Base-by-base conservation (phyloP, 305 asterid species). In the Coffea humblotiana region DNA sequence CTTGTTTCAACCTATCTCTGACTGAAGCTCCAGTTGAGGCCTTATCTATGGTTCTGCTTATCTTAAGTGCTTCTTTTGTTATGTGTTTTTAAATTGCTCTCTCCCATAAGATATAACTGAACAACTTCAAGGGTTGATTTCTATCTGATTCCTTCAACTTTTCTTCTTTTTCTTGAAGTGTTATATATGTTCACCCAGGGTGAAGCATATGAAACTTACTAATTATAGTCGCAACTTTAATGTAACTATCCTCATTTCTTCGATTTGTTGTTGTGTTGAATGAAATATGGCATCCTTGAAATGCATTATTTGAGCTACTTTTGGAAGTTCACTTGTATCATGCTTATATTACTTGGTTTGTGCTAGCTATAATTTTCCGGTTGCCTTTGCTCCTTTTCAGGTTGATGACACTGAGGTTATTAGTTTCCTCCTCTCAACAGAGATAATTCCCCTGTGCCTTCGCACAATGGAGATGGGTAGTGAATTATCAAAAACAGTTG, bases 381-480 rank as follows among this genome's bases (percentile, higher is more conserved):
- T 56, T 72, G 58, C 71, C 75, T 49, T 64, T 87, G 77, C 66
- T 77, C 40, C 78, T 66, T 40, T 66, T 51, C 89, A 96, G 99
- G 98, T 91, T 79, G 98, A 96, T 84, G 99, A 96, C 87, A 88
- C 98, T 37, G 97, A 96, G 72, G 98, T 96, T 66, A 94, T 96
- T 83, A 88, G 93, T 82, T 96, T 96, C 84, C 97, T 96, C 72
- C 97, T 96, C 45, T 90, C 98, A 19, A 96, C 98, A 37, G 99
- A 95, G 88, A 95, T 95, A 83, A 92, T 95, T 87, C 98, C 99
- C 52, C 87, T 94, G 84, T 95, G 99, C 88, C 87, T 95, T 80
- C 97, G 98, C 69, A 94, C 99, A 47, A 95, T 95, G 99, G 98
- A 95, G 88, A 92, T 94, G 97, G 99, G 99, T 75, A 94, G 98